Evolutionary conservation across 371 early-diverging fungal genomes (phyloP), one percentile per base, ranked within the genome.

Genomic region (Apophysomyces variabilis): DNA sequence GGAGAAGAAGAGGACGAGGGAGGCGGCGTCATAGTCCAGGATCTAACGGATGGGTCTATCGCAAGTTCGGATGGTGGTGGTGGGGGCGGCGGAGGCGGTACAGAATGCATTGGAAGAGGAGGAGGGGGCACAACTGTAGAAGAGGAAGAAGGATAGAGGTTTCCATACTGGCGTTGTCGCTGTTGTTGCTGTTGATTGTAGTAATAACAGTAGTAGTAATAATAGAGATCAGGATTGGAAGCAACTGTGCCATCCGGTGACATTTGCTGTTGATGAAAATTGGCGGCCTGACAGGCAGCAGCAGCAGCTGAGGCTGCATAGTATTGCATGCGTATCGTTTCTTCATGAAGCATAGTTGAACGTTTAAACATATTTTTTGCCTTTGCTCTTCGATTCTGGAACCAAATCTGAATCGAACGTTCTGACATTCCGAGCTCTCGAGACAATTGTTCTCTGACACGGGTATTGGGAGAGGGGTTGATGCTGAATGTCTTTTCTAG

Each of bases 311-410:
- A 67, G 16, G 80, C 80, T 26, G 79, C 82, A 63, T 76, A 76
- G 37, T 79, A 77, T 47, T 79, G 82, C 69, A 71, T 71, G 36
- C 75, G 66, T 13, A 75, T 58, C 7, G 81, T 80, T 62, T 86
- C 84, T 65, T 85, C 79, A 63, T 85, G 85, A 13, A 83, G 70
- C 26, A 83, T 75, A 45, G 83, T 77, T 9, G 84, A 76, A 21
- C 83, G 66, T 66, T 86, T 85, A n/a, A 83, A 84, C 60, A 83
- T 83, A 59, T 83, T 90, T 78, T 95, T 96, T 16, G 90, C 90
- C 74, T 96, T 96, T 37, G 97, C 96, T 38, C 99, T 89, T 67
- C 95, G 89, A 87, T 99, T 99, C 77, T 99, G 99, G 86, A 99
- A 99, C 99, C 99, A 99, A 67, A 99, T 95, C 76, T 98, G 97